Conservation (phyloP, 129 eudicot species). For the Pulicaria dysenterica region DNA sequence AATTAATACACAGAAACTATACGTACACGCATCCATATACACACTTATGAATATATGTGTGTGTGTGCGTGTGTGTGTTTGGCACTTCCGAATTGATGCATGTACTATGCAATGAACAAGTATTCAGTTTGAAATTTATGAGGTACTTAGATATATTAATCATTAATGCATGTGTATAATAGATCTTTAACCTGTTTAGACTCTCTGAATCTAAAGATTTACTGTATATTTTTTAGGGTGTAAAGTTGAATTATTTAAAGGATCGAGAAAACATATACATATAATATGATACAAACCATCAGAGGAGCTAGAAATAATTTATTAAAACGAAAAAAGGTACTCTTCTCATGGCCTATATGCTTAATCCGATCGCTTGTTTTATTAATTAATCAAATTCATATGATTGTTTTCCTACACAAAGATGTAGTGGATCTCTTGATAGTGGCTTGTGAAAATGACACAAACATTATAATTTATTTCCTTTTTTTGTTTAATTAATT, state of each 20-base stretch:
- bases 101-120: too few species aligned
- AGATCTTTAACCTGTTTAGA: not conserved
- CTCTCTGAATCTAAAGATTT: not conserved
- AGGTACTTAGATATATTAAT: not conserved
- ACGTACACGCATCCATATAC: too few species aligned
- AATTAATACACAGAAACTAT: too few species aligned
- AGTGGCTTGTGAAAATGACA: conserved; percentile 47
- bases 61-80: not conserved
- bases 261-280: conserved; percentile 4
- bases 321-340: conserved; percentile 5
- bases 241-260: not conserved
- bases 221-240: conserved; percentile 1
- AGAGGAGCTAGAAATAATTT: not conserved
- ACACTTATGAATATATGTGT: too few species aligned
- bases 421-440: conserved; percentile 39
- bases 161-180: not conserved
- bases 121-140: not conserved
- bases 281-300: conserved; percentile 9
- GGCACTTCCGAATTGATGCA: not conserved
- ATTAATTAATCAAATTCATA: conserved; percentile 22
- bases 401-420: conserved; percentile 22
- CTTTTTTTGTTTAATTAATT: not conserved
- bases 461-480: not conserved
- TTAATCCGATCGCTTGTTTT: conserved; percentile 22
- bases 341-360: conserved; percentile 15